These are phyloP conservation scores for Sporisorium sorghi DNA, from an alignment of 1,284 basidiomycete genomes.

Conservation along the genomic window DNA sequence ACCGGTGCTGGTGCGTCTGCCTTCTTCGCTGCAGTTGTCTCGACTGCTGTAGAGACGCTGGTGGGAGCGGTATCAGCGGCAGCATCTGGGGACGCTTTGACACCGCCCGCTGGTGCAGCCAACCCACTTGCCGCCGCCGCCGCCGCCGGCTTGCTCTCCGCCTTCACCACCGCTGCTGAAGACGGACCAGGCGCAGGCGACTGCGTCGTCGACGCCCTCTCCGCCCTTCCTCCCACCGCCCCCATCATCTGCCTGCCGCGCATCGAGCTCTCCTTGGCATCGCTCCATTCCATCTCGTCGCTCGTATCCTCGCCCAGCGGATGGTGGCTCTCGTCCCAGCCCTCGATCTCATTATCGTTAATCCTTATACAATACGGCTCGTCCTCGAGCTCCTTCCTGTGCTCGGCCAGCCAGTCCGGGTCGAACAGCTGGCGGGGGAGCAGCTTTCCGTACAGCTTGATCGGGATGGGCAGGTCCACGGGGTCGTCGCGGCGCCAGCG, in stretches of 20 bases:
- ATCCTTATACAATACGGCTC: slow-evolving; percentile 55
- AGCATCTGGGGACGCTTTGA: slow-evolving; percentile 7
- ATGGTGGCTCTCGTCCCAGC: slow-evolving; percentile 51
- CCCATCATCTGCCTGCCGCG: slow-evolving; percentile 20
- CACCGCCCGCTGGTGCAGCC: neutral
- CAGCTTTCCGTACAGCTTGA: slow-evolving; percentile 49
- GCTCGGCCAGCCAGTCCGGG: slow-evolving; percentile 48
- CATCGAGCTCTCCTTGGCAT: slow-evolving; percentile 44
- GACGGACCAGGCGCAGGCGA: slow-evolving; percentile 13
- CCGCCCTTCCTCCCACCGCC: slow-evolving; percentile 12
- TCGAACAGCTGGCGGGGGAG: slow-evolving; percentile 52
- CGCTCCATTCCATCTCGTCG: slow-evolving; percentile 59
- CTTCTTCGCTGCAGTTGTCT: slow-evolving; percentile 1
- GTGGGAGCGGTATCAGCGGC: neutral
- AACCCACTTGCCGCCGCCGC: neutral
- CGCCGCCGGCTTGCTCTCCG: slow-evolving; percentile 8
- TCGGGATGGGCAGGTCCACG: slow-evolving; percentile 54
- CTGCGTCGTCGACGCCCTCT: slow-evolving; percentile 17
- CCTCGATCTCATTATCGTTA: slow-evolving; percentile 48
- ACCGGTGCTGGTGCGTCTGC: neutral
- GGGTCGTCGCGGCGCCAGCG: slow-evolving; percentile 53
- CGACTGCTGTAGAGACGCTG: neutral
- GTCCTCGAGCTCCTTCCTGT: slow-evolving; percentile 42
- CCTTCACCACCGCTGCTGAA: neutral
- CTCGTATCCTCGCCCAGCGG: slow-evolving; percentile 53